A percentile compares a stretch with the other conserved stretches of the same genome.
Evolutionary conservation across 306 rosid genomes (phyloP).

Genomic region (Coriaria nepalensis): DNA sequence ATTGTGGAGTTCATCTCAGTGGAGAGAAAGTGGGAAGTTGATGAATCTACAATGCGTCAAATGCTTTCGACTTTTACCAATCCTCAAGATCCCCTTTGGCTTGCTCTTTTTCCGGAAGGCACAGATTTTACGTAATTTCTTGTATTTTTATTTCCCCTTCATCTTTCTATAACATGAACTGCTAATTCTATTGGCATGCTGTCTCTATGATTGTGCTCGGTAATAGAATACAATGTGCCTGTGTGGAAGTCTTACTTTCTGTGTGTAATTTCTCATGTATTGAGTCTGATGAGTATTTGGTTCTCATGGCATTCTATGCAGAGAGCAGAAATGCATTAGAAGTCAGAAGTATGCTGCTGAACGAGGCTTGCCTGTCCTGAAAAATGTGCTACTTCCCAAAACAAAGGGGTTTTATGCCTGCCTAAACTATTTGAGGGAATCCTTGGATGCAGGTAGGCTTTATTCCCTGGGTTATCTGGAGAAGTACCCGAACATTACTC

Average conservation of each 20-base stretch:
- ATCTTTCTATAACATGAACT: too few species aligned
- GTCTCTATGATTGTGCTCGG: too few species aligned
- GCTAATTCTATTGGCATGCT: too few species aligned
- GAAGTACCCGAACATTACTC: neutral
- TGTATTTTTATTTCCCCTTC: neutral
- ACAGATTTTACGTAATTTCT: slow-evolving; percentile 70
- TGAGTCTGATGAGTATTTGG: too few species aligned
- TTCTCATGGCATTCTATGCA: slow-evolving; percentile 8
- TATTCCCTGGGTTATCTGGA: neutral
- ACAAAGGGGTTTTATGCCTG: slow-evolving; percentile 84
- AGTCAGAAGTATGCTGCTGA: slow-evolving; percentile 60
- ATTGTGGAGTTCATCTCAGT: slow-evolving; percentile 84
- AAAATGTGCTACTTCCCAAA: slow-evolving; percentile 74
- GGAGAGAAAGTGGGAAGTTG: slow-evolving; percentile 84
- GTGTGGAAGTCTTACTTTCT: too few species aligned
- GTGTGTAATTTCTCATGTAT: too few species aligned
- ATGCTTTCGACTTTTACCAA: slow-evolving; percentile 48
- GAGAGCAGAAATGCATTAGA: slow-evolving; percentile 64
- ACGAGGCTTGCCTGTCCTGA: slow-evolving; percentile 59
- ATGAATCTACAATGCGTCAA: slow-evolving; percentile 42
- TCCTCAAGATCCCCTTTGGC: slow-evolving; percentile 75
- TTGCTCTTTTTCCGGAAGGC: slow-evolving; percentile 92
- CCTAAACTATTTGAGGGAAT: slow-evolving; percentile 50
- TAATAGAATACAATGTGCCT: too few species aligned
- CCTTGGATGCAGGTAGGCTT: slow-evolving; percentile 72